Percentiles rank a stretch among this genome's conserved stretches.
phyloP scores from a whole-genome alignment of 2,329 filamentous ascomycete genomes.

The Hypoxylon sp. region DNA sequence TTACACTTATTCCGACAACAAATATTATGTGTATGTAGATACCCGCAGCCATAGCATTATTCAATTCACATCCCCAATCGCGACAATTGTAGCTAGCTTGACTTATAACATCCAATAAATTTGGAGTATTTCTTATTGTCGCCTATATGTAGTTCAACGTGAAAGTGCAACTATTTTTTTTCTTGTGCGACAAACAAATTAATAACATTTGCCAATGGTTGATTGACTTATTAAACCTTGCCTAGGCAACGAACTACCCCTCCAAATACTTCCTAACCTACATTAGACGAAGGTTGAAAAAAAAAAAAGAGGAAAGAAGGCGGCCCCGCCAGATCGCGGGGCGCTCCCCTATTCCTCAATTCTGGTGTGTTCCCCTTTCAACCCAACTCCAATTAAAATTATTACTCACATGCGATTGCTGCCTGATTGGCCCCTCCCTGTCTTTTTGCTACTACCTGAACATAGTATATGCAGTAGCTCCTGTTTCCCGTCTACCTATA shows the following conservation, averaged over 20 bases:
- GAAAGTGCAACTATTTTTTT: constrained; percentile 20
- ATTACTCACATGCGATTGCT: constrained; percentile 44
- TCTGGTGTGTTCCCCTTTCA: constrained; percentile 25
- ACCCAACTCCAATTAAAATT: constrained; percentile 40
- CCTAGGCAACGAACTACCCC: constrained; percentile 36
- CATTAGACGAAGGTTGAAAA: constrained; percentile 6
- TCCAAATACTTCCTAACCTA: constrained; percentile 15
- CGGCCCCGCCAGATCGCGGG: constrained; percentile 33
- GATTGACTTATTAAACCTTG: neutral
- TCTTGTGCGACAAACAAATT: constrained; percentile 43
- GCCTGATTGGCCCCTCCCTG: constrained; percentile 45
- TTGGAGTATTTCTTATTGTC: constrained; percentile 22
- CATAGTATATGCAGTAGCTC: neutral
- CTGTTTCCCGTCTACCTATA: constrained; percentile 8
- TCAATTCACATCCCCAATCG: constrained; percentile 27
- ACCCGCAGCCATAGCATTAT: constrained; percentile 19
- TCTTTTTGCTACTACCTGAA: constrained; percentile 1
- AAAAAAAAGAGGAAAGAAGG: constrained; percentile 5
- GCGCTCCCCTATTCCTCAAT: constrained; percentile 26
- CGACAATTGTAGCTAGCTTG: constrained; percentile 17
- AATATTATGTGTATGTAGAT: constrained; percentile 25
- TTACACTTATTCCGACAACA: constrained; percentile 10
- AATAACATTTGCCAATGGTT: constrained; percentile 43
- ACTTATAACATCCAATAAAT: constrained; percentile 35
- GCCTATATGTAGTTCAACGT: constrained; percentile 17